Conservation (phyloP, 345 rosid genomes). For the Acer yangbiense region DNA sequence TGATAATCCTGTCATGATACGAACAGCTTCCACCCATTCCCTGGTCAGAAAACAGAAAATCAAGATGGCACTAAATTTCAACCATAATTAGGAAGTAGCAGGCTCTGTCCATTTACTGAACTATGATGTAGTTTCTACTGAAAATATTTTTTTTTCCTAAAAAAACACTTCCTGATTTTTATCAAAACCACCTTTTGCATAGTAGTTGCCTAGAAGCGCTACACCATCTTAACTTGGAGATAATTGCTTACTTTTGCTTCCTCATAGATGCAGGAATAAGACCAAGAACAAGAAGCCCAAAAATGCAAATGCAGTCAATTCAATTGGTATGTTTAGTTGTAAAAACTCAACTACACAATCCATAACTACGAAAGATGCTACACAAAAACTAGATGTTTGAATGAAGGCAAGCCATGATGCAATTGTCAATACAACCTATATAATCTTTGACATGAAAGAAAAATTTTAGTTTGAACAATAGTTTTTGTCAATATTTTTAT, state of each 20-base stretch:
- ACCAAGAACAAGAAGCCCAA: too few species aligned
- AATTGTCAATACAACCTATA: not conserved
- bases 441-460: not conserved
- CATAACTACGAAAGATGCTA: not conserved
- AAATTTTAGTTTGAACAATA: too few species aligned
- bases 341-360: not conserved
- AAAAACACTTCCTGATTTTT: not conserved
- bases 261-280: not conserved
- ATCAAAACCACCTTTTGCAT: not conserved
- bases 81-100: not conserved
- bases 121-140: not conserved
- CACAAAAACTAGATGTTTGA: not conserved
- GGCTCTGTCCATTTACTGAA: not conserved
- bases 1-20: constrained; percentile 68
- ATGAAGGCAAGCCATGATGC: not conserved
- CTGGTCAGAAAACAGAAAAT: constrained; percentile 44
- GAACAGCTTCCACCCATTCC: constrained; percentile 99
- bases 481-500: too few species aligned
- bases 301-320: not conserved
- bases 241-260: not conserved
- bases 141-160: too few species aligned
- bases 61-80: constrained; percentile 10
- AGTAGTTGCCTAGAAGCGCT: not conserved
- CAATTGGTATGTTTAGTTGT: not conserved
- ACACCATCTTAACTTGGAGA: not conserved